phyloP scores from a whole-genome alignment of 306 rosid species.

The Adenanthera pavonina region DNA sequence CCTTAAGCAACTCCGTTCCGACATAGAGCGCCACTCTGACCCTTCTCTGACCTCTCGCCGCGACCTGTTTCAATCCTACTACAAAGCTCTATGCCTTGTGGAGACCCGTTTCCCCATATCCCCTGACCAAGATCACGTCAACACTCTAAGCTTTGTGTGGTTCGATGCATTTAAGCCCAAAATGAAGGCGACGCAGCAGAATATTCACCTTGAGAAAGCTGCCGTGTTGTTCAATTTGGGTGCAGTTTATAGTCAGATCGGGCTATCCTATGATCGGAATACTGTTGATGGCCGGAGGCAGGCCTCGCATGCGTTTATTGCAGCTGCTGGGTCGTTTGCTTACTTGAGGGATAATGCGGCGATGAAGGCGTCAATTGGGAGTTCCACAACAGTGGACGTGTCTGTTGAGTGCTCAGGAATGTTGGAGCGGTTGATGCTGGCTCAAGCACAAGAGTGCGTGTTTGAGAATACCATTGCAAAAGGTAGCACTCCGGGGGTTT shows the following conservation, averaged over 20 bases:
- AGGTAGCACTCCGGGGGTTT: slow-evolving; percentile 96
- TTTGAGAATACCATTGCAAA: slow-evolving; percentile 93
- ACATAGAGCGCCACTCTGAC: slow-evolving; percentile 82
- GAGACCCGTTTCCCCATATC: slow-evolving; percentile 98
- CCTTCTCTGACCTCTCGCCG: slow-evolving; percentile 88
- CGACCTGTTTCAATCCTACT: slow-evolving; percentile 80
- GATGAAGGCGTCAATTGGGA: slow-evolving; percentile 78
- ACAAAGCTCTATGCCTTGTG: slow-evolving; percentile 79
- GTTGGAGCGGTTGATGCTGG: slow-evolving; percentile 95
- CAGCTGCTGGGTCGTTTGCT: slow-evolving; percentile 84
- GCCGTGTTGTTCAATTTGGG: slow-evolving; percentile 85
- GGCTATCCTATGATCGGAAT: slow-evolving; percentile 75
- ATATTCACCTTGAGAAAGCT: slow-evolving; percentile 93
- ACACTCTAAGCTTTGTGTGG: slow-evolving; percentile 82
- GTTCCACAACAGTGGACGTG: slow-evolving; percentile 78
- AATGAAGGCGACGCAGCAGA: slow-evolving; percentile 90
- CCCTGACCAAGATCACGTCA: slow-evolving; percentile 81
- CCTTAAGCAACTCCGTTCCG: slow-evolving; percentile 82
- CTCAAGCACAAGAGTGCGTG: slow-evolving; percentile 97
- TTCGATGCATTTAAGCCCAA: slow-evolving; percentile 86
- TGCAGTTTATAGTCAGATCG: slow-evolving; percentile 92
- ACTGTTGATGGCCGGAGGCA: slow-evolving; percentile 78
- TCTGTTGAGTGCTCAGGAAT: slow-evolving; percentile 87
- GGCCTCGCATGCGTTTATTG: slow-evolving; percentile 87
- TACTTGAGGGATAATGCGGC: slow-evolving; percentile 80